Evolutionary conservation across 2,329 filamentous ascomycete species (phyloP).

Genomic region (Venturia aucupariae): DNA sequence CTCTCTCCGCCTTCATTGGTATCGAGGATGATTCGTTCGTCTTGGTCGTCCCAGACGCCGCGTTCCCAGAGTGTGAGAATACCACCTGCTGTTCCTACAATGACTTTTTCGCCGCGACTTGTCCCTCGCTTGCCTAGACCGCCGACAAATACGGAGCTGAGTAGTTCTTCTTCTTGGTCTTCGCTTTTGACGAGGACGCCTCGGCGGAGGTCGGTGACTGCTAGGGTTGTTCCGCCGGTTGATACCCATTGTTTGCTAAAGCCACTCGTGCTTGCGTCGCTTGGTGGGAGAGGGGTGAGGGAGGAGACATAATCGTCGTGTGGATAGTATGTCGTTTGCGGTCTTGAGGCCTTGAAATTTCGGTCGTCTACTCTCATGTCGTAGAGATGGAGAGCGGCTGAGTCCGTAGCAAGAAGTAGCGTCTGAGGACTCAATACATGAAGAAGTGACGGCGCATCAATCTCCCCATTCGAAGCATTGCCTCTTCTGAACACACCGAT

Average conservation of each 20-base stretch:
- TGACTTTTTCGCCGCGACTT: conserved; percentile 63
- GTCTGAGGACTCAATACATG: conserved; percentile 80
- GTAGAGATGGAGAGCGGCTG: conserved; percentile 77
- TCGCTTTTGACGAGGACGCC: conserved; percentile 84
- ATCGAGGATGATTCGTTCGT: conserved; percentile 76
- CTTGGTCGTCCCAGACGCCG: conserved; percentile 90
- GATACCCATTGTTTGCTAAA: conserved; percentile 93
- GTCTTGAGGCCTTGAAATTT: conserved; percentile 43
- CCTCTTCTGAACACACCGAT: background rate
- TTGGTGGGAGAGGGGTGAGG: conserved; percentile 71
- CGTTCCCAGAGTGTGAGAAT: conserved; percentile 90
- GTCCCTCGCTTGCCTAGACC: conserved; percentile 62
- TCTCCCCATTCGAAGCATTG: conserved; percentile 22
- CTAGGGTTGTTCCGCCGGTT: conserved; percentile 83
- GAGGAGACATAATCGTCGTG: conserved; percentile 92
- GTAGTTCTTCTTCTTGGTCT: conserved; percentile 86
- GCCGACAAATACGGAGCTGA: conserved; percentile 70
- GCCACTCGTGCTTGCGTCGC: conserved; percentile 72
- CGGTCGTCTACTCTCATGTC: conserved; percentile 58
- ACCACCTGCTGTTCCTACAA: conserved; percentile 71
- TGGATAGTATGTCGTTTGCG: conserved; percentile 71
- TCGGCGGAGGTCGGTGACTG: conserved; percentile 77
- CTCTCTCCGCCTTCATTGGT: conserved; percentile 55
- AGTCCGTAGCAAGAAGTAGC: conserved; percentile 83
- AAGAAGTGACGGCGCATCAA: conserved; percentile 71